Percentiles rank a stretch among this genome's conserved stretches.
Evolutionary conservation across 2,329 filamentous ascomycete genomes (phyloP).

Genomic region (Chrysoporthe austroafricana): DNA sequence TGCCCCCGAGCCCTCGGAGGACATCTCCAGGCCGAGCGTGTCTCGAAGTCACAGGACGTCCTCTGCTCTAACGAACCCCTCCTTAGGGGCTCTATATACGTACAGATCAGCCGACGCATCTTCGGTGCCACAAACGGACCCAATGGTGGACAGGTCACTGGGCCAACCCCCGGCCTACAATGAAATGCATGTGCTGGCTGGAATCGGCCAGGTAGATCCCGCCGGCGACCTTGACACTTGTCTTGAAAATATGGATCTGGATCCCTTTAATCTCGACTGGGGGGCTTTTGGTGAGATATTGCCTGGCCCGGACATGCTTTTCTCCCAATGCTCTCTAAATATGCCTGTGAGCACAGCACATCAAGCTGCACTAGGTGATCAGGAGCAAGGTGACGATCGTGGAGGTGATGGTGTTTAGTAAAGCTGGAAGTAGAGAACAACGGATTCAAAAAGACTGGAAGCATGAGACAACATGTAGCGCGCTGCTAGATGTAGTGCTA

Average conservation of each 20-base stretch:
- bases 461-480: background rate
- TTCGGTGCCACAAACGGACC: background rate
- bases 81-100: too few relatives aligned
- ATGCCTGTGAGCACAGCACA: background rate
- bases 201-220: background rate
- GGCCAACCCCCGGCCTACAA: background rate
- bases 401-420: background rate
- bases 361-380: background rate
- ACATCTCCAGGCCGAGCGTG: background rate
- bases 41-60: background rate
- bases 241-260: constrained; percentile 17
- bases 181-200: background rate
- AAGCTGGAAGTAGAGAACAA: background rate
- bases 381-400: background rate
- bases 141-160: background rate
- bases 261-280: constrained; percentile 17
- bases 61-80: too few relatives aligned
- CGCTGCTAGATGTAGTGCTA: background rate
- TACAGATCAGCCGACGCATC: too few relatives aligned
- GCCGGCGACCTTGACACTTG: background rate
- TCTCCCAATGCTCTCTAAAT: background rate
- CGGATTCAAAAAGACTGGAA: background rate
- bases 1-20: constrained; percentile 7
- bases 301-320: constrained; percentile 2
- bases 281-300: background rate